Evolutionary conservation across 2,329 filamentous ascomycete genomes (phyloP), one percentile per base, ranked within the genome.

Genomic region (Geosmithia putterillii): DNA sequence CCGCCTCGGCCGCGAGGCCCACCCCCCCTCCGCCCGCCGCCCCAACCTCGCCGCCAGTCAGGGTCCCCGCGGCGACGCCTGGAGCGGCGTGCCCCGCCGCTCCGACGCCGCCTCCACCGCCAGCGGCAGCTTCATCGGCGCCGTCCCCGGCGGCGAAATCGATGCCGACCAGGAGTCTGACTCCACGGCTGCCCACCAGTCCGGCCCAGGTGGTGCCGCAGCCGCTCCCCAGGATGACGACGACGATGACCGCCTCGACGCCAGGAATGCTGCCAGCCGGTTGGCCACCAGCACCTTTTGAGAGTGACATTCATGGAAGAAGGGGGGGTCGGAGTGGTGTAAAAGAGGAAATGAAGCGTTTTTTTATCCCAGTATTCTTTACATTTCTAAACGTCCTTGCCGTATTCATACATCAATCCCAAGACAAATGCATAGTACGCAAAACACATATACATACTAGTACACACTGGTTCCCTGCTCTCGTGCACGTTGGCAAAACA

Each of bases 31-130:
- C 5, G 61, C 68, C 46, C 78, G 92, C 44, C 79, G 90, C 47
- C 65, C 81, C 21, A 90, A 79, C 61, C 65, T 95, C 51, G 85
- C 86, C 15, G 85, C 86, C 40, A 92, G 85, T 54, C 92, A 98
- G 64, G 92, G 92, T 0, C 90, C 92, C 41, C 94, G 94, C 66
- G 92, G 92, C n/a, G 92, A 98, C 61, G 83, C 92, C 15, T 98
- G 92, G 92, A 95, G 87, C 54, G 92, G 92, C 45, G 88, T 95
- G 22, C 86, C 89, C 32, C 76, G 92, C 48, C 76, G 86, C 44
- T 79, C 81, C 23, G 86, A 94, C 53, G 81, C 80, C n/a, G 64
- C 87, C 44, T 83, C 76, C 57, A 73, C 89, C 50, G 87, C 83
- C 44, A 80, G 83, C 40, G 28, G 37, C 32, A 84, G 79, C 57